Conservation (phyloP, 2,329 filamentous ascomycete genomes). For the Colletotrichum liaoningense region DNA sequence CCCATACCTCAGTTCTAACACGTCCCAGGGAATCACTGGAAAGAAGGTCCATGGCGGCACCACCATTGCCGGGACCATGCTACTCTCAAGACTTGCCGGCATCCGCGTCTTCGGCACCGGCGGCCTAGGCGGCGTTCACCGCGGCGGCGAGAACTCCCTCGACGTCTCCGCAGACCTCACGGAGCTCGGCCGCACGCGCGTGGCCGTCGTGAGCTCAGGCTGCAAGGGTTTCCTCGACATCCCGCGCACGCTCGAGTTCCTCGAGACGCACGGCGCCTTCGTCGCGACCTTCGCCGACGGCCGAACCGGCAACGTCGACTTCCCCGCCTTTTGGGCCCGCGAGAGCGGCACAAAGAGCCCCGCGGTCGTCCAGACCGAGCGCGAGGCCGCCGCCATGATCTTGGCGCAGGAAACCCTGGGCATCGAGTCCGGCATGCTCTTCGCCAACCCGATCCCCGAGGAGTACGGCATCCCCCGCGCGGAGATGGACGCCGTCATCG, state of each 20-base stretch:
- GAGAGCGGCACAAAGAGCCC: slow-evolving; percentile 88
- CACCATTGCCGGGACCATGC: slow-evolving; percentile 92
- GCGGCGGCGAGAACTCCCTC: slow-evolving; percentile 86
- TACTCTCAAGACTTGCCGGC: slow-evolving; percentile 86
- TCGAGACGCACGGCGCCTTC: slow-evolving; percentile 79
- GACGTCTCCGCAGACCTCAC: slow-evolving; percentile 96
- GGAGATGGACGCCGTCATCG: slow-evolving; percentile 78
- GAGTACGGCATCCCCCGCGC: slow-evolving; percentile 75
- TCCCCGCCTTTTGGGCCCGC: slow-evolving; percentile 92
- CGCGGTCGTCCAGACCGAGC: slow-evolving; percentile 77
- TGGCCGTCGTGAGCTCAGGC: slow-evolving; percentile 89
- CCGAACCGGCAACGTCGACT: slow-evolving; percentile 77
- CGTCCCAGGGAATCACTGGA: slow-evolving; percentile 68
- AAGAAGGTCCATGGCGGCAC: slow-evolving; percentile 86
- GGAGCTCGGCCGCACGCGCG: slow-evolving; percentile 88
- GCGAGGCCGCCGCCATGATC: slow-evolving; percentile 90
- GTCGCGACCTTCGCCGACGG: slow-evolving; percentile 93
- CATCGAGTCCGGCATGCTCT: slow-evolving; percentile 82
- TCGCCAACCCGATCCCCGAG: slow-evolving; percentile 88
- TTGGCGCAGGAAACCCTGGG: slow-evolving; percentile 79
- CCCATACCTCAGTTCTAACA: neutral
- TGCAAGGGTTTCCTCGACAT: slow-evolving; percentile 98
- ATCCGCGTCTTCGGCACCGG: slow-evolving; percentile 96
- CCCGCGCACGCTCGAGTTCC: slow-evolving; percentile 83
- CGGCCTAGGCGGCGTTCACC: slow-evolving; percentile 93